These are phyloP conservation scores for Didymella keratinophila DNA, from an alignment of 2,329 filamentous ascomycete species.

Conservation along the genomic window DNA sequence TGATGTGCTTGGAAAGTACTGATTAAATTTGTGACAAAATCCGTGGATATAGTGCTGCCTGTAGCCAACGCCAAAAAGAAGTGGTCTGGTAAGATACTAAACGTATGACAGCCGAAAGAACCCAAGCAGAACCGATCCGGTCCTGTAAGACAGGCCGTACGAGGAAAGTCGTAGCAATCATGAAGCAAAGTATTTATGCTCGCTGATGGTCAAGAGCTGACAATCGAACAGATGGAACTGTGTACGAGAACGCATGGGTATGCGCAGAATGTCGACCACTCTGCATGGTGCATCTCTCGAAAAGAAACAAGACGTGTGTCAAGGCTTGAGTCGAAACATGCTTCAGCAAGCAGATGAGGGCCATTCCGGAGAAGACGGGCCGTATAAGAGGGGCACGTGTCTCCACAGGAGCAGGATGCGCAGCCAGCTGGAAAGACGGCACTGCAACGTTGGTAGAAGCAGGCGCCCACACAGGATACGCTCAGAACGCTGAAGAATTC, in stretches of 20 bases:
- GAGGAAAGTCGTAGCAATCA: slow-evolving; percentile 18
- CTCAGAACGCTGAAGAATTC: too few relatives aligned
- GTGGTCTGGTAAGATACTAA: slow-evolving; percentile 25
- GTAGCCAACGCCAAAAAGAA: slow-evolving; percentile 27
- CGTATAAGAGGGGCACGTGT: background rate
- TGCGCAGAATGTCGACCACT: background rate
- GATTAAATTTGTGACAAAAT: slow-evolving; percentile 14
- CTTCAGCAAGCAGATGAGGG: background rate
- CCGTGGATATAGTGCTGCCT: slow-evolving; percentile 33
- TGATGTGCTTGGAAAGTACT: slow-evolving; percentile 8
- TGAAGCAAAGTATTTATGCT: slow-evolving; percentile 18
- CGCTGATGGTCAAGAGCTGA: slow-evolving; percentile 15
- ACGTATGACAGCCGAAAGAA: slow-evolving; percentile 15
- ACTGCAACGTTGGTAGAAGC: background rate
- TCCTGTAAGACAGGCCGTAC: background rate
- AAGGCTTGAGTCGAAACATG: background rate
- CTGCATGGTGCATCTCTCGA: background rate
- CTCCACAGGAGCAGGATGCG: background rate
- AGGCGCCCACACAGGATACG: background rate
- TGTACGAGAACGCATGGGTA: background rate
- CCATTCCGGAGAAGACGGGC: background rate
- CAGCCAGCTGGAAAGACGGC: background rate
- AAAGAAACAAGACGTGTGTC: background rate
- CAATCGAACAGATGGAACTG: slow-evolving; percentile 9
- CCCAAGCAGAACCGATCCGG: background rate